phyloP scores from a whole-genome alignment of 2,329 filamentous ascomycete species.

The Rhynchosporium agropyri region DNA sequence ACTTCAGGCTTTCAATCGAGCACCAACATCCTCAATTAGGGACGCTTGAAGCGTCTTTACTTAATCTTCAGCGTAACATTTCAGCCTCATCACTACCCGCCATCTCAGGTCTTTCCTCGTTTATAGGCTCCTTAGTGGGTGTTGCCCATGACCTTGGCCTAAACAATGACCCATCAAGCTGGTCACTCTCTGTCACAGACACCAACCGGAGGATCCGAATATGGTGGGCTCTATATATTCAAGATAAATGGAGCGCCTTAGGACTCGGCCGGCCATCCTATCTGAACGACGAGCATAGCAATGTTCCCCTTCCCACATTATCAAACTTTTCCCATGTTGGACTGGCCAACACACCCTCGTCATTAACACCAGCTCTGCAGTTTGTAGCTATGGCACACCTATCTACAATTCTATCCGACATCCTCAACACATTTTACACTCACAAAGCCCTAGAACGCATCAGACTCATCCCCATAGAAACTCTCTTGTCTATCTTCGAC shows the following conservation, averaged over 20 bases:
- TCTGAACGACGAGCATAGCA: constrained; percentile 37
- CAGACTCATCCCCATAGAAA: constrained; percentile 25
- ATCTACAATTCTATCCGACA: constrained; percentile 54
- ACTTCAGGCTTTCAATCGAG: constrained; percentile 34
- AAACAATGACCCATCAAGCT: constrained; percentile 37
- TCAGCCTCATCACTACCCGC: constrained; percentile 24
- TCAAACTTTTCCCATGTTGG: constrained; percentile 36
- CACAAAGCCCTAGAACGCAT: constrained; percentile 34
- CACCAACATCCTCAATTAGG: constrained; percentile 34
- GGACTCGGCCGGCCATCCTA: constrained; percentile 58
- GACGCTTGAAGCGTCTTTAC: constrained; percentile 35
- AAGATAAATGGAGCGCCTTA: constrained; percentile 63
- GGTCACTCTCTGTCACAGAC: constrained; percentile 39
- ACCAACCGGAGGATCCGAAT: constrained; percentile 53
- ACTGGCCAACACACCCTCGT: constrained; percentile 41
- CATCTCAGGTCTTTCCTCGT: constrained; percentile 26
- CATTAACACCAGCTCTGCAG: constrained; percentile 29
- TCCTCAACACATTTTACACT: constrained; percentile 53
- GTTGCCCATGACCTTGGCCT: constrained; percentile 40
- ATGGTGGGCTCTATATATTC: constrained; percentile 66
- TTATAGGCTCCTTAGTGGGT: constrained; percentile 31
- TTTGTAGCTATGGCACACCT: constrained; percentile 56
- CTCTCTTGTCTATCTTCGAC: constrained; percentile 29
- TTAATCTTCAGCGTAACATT: constrained; percentile 31
- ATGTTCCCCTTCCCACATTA: constrained; percentile 51